Evolutionary conservation across 768 basidiomycete genomes (phyloP).

Genomic region (Boletus tomentosulus): DNA sequence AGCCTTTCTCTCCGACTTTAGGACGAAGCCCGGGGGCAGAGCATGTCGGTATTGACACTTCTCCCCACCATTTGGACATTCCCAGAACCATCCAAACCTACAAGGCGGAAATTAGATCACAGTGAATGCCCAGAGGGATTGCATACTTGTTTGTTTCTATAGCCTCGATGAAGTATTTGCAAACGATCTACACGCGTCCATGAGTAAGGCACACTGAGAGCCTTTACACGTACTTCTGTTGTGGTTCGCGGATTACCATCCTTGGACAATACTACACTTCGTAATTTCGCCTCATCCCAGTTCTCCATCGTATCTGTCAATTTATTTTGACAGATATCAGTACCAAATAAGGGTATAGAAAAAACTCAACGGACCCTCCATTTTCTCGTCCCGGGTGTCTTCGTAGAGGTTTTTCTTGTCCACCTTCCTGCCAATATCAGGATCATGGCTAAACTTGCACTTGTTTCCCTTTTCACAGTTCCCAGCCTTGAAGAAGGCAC

Average conservation of each 20-base stretch:
- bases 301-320: slow-evolving; percentile 88
- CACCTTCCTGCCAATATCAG: slow-evolving; percentile 83
- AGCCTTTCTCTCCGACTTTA: slow-evolving; percentile 92
- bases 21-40: slow-evolving; percentile 90
- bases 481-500: slow-evolving; percentile 90
- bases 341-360: background rate
- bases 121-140: background rate
- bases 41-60: slow-evolving; percentile 93
- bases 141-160: slow-evolving; percentile 82
- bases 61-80: slow-evolving; percentile 79
- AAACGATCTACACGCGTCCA: slow-evolving; percentile 69
- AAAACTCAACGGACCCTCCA: slow-evolving; percentile 47
- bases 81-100: slow-evolving; percentile 95
- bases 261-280: slow-evolving; percentile 82
- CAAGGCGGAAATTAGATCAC: background rate
- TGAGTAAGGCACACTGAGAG: slow-evolving; percentile 7
- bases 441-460: slow-evolving; percentile 97
- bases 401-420: slow-evolving; percentile 95
- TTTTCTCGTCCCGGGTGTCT: slow-evolving; percentile 80
- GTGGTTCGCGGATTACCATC: slow-evolving; percentile 87
- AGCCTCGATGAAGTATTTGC: slow-evolving; percentile 95
- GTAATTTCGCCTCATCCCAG: slow-evolving; percentile 95
- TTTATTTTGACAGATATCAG: slow-evolving; percentile 1
- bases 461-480: slow-evolving; percentile 90
- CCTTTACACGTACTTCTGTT: slow-evolving; percentile 64